Evolutionary conservation across 768 basidiomycete genomes (phyloP).

Genomic region (Roridomyces roridus): DNA sequence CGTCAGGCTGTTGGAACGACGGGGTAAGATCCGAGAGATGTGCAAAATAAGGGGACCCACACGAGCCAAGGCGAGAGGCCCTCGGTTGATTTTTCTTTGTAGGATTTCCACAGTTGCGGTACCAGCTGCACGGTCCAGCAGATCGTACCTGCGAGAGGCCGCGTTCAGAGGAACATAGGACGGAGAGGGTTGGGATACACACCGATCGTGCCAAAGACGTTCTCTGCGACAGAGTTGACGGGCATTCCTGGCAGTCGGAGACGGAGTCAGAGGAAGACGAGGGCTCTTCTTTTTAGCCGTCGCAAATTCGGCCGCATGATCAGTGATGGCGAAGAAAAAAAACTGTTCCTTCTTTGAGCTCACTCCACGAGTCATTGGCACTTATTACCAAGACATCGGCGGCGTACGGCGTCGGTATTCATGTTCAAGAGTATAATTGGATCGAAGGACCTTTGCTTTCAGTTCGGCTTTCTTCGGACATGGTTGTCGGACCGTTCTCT

Average conservation of each 20-base stretch:
- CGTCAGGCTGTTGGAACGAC: not conserved
- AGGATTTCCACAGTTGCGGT: slow-evolving; percentile 79
- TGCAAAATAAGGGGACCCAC: slow-evolving; percentile 39
- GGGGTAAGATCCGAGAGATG: not conserved
- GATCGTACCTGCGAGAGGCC: slow-evolving; percentile 54
- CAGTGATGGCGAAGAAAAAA: slow-evolving; percentile 12
- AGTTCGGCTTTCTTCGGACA: no score
- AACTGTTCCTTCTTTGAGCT: not conserved
- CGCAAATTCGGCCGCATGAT: not conserved
- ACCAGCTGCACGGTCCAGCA: slow-evolving; percentile 73
- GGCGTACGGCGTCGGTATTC: no score
- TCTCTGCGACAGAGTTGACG: slow-evolving; percentile 61
- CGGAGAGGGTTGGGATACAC: slow-evolving; percentile 12
- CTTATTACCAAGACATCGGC: no score
- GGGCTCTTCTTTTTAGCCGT: no score
- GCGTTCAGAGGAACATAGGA: not conserved
- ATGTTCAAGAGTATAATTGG: no score
- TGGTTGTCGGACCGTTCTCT: no score
- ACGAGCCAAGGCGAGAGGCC: slow-evolving; percentile 75
- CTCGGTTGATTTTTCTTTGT: slow-evolving; percentile 66
- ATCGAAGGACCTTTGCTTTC: no score
- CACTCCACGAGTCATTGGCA: no score
- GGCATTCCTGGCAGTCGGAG: slow-evolving; percentile 37
- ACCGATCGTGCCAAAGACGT: slow-evolving; percentile 75
- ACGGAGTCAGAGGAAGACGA: not conserved